These are phyloP conservation scores for Amyloporia xantha DNA, from an alignment of 768 basidiomycete genomes.

Conservation along the genomic window DNA sequence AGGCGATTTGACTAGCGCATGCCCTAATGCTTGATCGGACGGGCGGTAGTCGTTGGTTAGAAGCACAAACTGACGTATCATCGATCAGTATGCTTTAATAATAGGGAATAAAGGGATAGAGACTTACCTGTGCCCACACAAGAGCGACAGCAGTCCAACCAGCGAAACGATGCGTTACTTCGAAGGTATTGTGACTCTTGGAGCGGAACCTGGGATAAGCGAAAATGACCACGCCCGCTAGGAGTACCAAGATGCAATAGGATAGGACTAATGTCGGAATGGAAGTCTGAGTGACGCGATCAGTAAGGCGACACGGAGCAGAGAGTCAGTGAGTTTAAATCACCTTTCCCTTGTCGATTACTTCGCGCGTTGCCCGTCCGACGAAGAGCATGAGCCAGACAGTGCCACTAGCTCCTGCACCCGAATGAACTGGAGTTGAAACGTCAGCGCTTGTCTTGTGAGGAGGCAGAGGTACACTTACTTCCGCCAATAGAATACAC, in stretches of 20 bases:
- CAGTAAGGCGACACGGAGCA: constrained; percentile 34
- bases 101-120: no score
- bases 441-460: background rate
- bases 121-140: constrained; percentile 48
- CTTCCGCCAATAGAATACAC: constrained; percentile 54
- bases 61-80: constrained; percentile 38
- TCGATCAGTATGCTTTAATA: background rate
- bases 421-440: constrained; percentile 37
- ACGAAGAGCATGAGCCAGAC: constrained; percentile 48
- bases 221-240: constrained; percentile 43
- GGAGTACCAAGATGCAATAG: constrained; percentile 42
- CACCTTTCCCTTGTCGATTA: constrained; percentile 30
- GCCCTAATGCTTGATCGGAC: constrained; percentile 30
- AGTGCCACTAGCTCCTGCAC: constrained; percentile 47
- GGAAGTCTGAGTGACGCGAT: constrained; percentile 36
- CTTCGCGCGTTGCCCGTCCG: constrained; percentile 44
- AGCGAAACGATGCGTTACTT: constrained; percentile 48
- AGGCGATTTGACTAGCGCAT: constrained; percentile 36
- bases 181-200: constrained; percentile 46
- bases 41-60: constrained; percentile 47
- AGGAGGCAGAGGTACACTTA: constrained; percentile 14
- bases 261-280: constrained; percentile 43
- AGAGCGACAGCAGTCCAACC: constrained; percentile 49
- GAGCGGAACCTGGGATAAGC: constrained; percentile 44
- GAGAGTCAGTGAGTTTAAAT: constrained; percentile 4